A percentile compares a stretch with the other conserved stretches of the same genome.
These are phyloP conservation scores for Brassica rapa DNA, from an alignment of 345 rosid species.

Conservation along the genomic window DNA sequence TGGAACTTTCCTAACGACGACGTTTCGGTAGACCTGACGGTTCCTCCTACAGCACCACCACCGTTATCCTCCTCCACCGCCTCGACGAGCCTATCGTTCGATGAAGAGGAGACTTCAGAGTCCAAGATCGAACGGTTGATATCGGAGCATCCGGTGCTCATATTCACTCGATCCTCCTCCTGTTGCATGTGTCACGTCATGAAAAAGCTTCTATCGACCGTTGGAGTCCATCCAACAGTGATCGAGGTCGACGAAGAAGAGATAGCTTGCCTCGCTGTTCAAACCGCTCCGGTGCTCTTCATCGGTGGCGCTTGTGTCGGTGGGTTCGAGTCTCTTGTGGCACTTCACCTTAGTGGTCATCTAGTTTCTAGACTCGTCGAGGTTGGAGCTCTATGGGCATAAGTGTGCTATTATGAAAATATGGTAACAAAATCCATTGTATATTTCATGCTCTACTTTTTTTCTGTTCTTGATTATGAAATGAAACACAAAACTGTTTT, in stretches of 20 bases:
- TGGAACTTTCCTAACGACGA: slow-evolving; percentile 27
- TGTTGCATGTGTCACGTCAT: slow-evolving; percentile 99
- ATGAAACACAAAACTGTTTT: neutral
- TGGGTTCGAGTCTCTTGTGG: slow-evolving; percentile 89
- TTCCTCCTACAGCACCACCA: slow-evolving; percentile 32
- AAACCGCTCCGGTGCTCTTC: slow-evolving; percentile 60
- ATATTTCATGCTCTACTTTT: slow-evolving; percentile 5
- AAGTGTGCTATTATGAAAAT: slow-evolving; percentile 1
- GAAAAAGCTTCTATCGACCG: slow-evolving; percentile 69
- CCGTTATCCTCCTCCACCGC: slow-evolving; percentile 36
- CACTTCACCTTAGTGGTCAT: slow-evolving; percentile 82
- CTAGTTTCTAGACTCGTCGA: slow-evolving; percentile 86
- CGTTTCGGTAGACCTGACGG: slow-evolving; percentile 47
- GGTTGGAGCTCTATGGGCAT: slow-evolving; percentile 68
- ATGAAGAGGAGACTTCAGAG: slow-evolving; percentile 76
- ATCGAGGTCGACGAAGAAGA: slow-evolving; percentile 86
- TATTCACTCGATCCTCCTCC: slow-evolving; percentile 72
- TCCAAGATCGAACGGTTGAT: slow-evolving; percentile 72
- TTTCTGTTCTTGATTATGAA: neutral
- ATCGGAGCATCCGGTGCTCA: slow-evolving; percentile 89
- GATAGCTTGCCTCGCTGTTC: slow-evolving; percentile 46
- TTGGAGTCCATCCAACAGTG: slow-evolving; percentile 92
- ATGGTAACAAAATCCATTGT: slow-evolving; percentile 23
- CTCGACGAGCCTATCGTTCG: slow-evolving; percentile 63
- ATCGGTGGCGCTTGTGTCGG: slow-evolving; percentile 87